Evolutionary conservation across 495 filamentous ascomycete species (phyloP), one percentile per base, ranked within the genome.

Genomic region (Podospora conica): DNA sequence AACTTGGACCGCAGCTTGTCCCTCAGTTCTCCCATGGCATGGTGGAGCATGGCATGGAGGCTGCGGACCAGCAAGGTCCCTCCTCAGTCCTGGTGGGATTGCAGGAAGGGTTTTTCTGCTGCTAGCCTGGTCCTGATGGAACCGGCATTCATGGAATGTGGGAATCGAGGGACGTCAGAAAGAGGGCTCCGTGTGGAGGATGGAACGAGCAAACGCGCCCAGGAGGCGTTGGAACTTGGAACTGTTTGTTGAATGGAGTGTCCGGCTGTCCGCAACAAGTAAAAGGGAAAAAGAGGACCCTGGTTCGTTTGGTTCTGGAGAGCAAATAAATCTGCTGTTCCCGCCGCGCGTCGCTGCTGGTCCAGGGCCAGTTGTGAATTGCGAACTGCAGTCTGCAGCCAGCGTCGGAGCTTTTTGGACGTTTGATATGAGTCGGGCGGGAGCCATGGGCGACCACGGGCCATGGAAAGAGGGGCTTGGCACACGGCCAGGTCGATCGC

Each of bases 1-100:
- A 84, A 78, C 66, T 78, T 83, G 69, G 79, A 77, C 64, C 79
- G 79, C 63, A 84, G 74, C 56, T 78, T 79, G 64, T 77, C 71
- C 71, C 71, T 79, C 59, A 84, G 71, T 64, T 80, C 80, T 67
- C 80, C 81, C 75, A 83, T 82, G n/a, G 48, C 27, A 64, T 61
- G 62, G 23, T 56, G 67, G 40, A 48, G 40, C 40, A 48, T 48
- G 40, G 40, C 40, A 48, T 48, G 40, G 40, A n/a, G 40, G 40
- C 5, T 48, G 15, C 40, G 40, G 40, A n/a, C 40, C 40, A n/a
- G 40, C 18, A 18, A 48, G 40, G 40, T 18, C 15, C 33, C 33
- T 18, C 33, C 15, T 48, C 15, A 48, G n/a, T n/a, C n/a, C n/a
- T 48, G 33, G 33, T n/a, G 33, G 33, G 31, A 9, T 18, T 48